Evolutionary conservation across 2,329 filamentous ascomycete species (phyloP).

Genomic region (Trichoderma sp.): DNA sequence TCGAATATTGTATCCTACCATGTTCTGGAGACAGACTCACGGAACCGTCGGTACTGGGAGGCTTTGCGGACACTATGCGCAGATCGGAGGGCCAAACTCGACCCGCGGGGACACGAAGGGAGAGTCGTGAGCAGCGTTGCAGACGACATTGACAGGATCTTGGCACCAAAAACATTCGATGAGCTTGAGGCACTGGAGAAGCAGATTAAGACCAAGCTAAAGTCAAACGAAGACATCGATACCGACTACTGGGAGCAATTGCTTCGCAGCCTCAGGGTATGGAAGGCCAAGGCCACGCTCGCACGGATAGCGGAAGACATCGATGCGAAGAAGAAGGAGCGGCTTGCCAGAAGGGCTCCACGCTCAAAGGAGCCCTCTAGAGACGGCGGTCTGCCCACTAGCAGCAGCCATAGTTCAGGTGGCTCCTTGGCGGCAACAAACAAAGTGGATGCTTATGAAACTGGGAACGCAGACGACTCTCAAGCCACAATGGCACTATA

Average conservation of each 20-base stretch:
- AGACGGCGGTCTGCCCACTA: conserved; percentile 2
- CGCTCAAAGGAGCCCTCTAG: conserved; percentile 59
- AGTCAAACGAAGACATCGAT: conserved; percentile 89
- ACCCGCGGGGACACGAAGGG: conserved; percentile 64
- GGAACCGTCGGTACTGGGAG: conserved; percentile 90
- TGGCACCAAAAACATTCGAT: conserved; percentile 81
- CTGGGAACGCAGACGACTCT: conserved; percentile 74
- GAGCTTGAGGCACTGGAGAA: conserved; percentile 85
- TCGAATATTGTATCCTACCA: conserved; percentile 81
- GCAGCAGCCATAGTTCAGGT: conserved; percentile 12
- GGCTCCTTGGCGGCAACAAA: conserved; percentile 11
- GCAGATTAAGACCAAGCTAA: conserved; percentile 84
- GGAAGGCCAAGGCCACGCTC: conserved; percentile 88
- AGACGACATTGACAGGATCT: conserved; percentile 83
- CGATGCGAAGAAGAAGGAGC: conserved; percentile 67
- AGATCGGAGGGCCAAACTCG: conserved; percentile 70
- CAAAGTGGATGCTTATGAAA: conserved; percentile 15
- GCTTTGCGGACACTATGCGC: conserved; percentile 83
- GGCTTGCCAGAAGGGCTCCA: conserved; percentile 68
- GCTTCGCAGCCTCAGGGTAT: conserved; percentile 79
- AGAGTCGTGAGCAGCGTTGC: conserved; percentile 81
- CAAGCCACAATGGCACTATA: conserved; percentile 87
- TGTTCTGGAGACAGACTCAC: conserved; percentile 74
- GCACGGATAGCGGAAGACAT: conserved; percentile 78
- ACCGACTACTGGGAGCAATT: conserved; percentile 98